Evolutionary conservation across 441 rosid genomes (phyloP).

Genomic region (Populus hybrid): DNA sequence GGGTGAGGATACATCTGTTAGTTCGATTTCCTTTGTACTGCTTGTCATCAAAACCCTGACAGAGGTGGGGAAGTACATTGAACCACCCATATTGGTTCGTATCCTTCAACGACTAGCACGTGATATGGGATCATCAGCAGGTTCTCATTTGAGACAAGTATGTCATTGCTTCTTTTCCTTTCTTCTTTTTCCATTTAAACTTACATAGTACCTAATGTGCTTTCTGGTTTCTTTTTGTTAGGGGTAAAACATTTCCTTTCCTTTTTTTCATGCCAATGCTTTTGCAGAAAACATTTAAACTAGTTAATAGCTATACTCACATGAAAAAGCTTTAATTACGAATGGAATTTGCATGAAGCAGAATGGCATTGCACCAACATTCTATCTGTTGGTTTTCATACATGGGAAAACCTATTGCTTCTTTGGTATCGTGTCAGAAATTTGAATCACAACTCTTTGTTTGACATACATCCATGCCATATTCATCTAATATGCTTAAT

Average conservation of each 20-base stretch:
- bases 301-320: background rate
- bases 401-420: background rate
- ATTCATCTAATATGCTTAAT: background rate
- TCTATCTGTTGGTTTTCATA: background rate
- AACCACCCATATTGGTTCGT: constrained; percentile 69
- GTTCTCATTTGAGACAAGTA: constrained; percentile 91
- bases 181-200: background rate
- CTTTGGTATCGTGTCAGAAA: background rate
- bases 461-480: constrained; percentile 1
- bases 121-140: constrained; percentile 78
- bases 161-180: constrained; percentile 21
- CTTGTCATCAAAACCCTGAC: constrained; percentile 81
- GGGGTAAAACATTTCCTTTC: background rate
- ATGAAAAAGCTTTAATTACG: background rate
- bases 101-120: constrained; percentile 88
- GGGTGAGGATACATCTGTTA: constrained; percentile 72
- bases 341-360: background rate
- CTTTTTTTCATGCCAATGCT: background rate
- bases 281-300: background rate
- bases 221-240: background rate
- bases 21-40: constrained; percentile 83
- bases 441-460: background rate
- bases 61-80: constrained; percentile 79
- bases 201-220: background rate
- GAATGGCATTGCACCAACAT: background rate